Percentiles rank a stretch among this genome's conserved stretches.
Conservation (phyloP, 2,329 filamentous ascomycete species). For the Colletotrichum salicis region DNA sequence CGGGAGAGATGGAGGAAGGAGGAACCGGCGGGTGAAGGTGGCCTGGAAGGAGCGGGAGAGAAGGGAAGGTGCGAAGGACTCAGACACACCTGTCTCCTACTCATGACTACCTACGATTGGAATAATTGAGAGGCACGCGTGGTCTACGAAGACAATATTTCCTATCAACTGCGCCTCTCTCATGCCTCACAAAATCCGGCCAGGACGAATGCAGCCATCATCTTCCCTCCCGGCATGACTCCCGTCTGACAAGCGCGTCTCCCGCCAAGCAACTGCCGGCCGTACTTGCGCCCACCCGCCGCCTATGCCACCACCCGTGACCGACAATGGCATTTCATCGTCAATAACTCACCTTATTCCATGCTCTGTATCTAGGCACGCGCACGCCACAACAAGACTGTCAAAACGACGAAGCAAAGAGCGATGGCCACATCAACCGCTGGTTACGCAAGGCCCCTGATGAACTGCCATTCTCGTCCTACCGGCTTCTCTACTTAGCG, state of each 20-base stretch:
- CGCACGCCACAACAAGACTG: neutral
- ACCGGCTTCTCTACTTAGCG: neutral
- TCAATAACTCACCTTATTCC: neutral
- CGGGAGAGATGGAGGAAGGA: neutral
- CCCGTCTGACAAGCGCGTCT: conserved; percentile 1
- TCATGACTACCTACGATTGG: too few species aligned
- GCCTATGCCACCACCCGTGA: too few species aligned
- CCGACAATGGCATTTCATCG: neutral
- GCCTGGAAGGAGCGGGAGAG: neutral
- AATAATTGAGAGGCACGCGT: too few species aligned
- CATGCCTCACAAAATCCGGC: neutral
- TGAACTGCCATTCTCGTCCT: neutral
- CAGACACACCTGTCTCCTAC: neutral
- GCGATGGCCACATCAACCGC: neutral
- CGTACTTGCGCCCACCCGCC: neutral
- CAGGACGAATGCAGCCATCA: neutral
- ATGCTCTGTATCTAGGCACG: neutral
- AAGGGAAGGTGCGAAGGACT: neutral
- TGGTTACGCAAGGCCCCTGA: fast-evolving
- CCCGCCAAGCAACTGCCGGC: conserved; percentile 10
- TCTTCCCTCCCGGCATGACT: neutral
- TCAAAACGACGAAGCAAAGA: neutral
- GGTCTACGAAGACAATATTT: neutral
- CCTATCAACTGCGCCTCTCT: neutral
- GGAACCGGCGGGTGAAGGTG: neutral